Evolutionary conservation across 2,329 filamentous ascomycete species (phyloP), one percentile per base, ranked within the genome.

Genomic region (Scedosporium boydii): DNA sequence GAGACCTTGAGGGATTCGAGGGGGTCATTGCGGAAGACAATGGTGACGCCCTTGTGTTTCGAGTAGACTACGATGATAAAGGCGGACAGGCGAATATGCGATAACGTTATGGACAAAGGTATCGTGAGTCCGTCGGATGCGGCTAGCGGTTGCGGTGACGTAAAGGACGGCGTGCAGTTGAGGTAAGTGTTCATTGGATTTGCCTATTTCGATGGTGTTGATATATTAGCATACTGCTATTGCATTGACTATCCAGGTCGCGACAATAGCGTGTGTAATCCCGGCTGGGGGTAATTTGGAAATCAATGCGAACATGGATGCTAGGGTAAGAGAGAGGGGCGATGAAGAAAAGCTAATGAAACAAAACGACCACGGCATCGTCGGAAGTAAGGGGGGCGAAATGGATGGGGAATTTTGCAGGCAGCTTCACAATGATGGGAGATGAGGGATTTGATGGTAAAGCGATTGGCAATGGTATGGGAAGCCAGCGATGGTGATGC

Each of bases 41-140:
- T 82, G 1, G 95, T 99, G 63, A 99, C 83, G 21, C 95, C 95
- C 73, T 99, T 99, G 77, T 96, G 92, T 73, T 92, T 93, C 3
- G 93, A 98, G 73, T 99, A 99, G 65, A 99, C 95, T 59, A 99
- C 76, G 63, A 99, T 97, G 68, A 99, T 96, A 74, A 99, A 98
- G 10, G 93, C 95, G 3, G 93, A 97, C 59, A 99, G 80, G 71
- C 96, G 91, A 72, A 99, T 96, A 68, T 98, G 91, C 57, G 95
- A 98, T 59, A 99, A 75, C 0, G 95, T 98, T 68, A 99, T 97
- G 72, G 96, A 93, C 53, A 99, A 80, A n/a, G 95, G 95, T 70
- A 99, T 99, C 2, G 95, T 99, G 67, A 99, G 81, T 41, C 93
- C 91, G 51, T 92, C 93, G 62, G 91, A 87, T 56, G 95, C 95